phyloP scores from a whole-genome alignment of 1,284 basidiomycete species.

The Peniophora sp. region DNA sequence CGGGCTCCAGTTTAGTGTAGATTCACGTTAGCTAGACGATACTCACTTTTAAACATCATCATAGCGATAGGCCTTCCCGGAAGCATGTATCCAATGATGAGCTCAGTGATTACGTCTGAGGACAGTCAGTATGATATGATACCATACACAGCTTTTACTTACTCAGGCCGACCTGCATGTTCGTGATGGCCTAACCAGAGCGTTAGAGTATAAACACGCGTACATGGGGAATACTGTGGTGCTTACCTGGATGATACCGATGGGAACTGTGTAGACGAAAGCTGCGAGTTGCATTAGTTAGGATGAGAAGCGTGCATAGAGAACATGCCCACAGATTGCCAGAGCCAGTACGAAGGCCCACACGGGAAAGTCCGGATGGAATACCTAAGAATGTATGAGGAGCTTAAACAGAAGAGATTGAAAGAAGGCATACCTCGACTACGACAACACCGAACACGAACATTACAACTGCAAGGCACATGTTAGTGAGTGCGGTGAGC shows the following conservation, averaged over 20 bases:
- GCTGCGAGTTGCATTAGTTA: conserved; percentile 10
- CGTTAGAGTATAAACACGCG: too few relatives aligned
- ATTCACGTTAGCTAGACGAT: too few relatives aligned
- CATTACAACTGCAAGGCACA: conserved; percentile 26
- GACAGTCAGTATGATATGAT: neutral
- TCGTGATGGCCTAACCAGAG: conserved; percentile 37
- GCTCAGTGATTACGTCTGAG: conserved; percentile 32
- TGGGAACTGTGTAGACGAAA: conserved; percentile 44
- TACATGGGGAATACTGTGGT: too few relatives aligned
- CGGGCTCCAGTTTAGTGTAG: neutral
- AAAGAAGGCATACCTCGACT: too few relatives aligned
- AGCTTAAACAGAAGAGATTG: too few relatives aligned
- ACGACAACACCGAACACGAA: conserved; percentile 60
- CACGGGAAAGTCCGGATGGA: conserved; percentile 58
- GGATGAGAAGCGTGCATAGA: neutral
- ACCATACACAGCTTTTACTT: conserved; percentile 23
- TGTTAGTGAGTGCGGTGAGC: neutral
- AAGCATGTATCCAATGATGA: conserved; percentile 37
- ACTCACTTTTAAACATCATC: conserved; percentile 45
- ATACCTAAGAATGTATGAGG: conserved; percentile 16
- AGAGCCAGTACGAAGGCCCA: conserved; percentile 47
- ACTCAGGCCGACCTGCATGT: conserved; percentile 30
- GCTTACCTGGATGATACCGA: conserved; percentile 42
- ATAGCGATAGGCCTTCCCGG: conserved; percentile 45
- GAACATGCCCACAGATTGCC: conserved; percentile 21